Conservation (phyloP, 495 filamentous ascomycete species). For the Aspergillus hancockii region DNA sequence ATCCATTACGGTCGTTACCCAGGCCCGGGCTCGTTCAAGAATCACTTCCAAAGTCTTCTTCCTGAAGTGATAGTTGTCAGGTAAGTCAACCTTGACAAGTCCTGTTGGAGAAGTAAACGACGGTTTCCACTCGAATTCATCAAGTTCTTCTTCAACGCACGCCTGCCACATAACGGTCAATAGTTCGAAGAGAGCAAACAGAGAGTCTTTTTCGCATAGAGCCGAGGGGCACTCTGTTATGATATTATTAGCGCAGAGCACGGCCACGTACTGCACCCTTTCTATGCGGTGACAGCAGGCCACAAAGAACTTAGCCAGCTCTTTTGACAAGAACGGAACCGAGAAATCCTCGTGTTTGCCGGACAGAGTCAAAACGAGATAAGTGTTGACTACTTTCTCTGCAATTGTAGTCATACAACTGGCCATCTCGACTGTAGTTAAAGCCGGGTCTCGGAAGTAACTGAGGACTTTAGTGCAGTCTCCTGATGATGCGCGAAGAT, state of each 20-base stretch:
- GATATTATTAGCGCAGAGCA: conserved; percentile 78
- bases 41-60: conserved; percentile 76
- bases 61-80: conserved; percentile 82
- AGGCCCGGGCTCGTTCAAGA: conserved; percentile 71
- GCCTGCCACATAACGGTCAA: conserved; percentile 91
- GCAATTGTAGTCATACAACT: conserved; percentile 85
- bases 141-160: conserved; percentile 89
- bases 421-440: conserved; percentile 76
- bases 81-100: conserved; percentile 79
- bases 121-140: conserved; percentile 86
- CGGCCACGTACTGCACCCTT: conserved; percentile 82
- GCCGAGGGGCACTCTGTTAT: conserved; percentile 82
- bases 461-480: conserved; percentile 83
- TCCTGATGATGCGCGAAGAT: conserved; percentile 75
- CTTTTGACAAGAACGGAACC: conserved; percentile 80
- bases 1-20: conserved; percentile 78
- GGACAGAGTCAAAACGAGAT: conserved; percentile 68
- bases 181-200: conserved; percentile 90
- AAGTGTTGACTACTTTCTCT: conserved; percentile 68
- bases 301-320: conserved; percentile 80
- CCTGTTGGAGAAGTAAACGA: conserved; percentile 73
- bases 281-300: conserved; percentile 91
- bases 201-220: conserved; percentile 81
- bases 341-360: conserved; percentile 74
- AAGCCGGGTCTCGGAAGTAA: conserved; percentile 89